Evolutionary conservation across 495 filamentous ascomycete genomes (phyloP).

Genomic region (Aspergillus cristatus): DNA sequence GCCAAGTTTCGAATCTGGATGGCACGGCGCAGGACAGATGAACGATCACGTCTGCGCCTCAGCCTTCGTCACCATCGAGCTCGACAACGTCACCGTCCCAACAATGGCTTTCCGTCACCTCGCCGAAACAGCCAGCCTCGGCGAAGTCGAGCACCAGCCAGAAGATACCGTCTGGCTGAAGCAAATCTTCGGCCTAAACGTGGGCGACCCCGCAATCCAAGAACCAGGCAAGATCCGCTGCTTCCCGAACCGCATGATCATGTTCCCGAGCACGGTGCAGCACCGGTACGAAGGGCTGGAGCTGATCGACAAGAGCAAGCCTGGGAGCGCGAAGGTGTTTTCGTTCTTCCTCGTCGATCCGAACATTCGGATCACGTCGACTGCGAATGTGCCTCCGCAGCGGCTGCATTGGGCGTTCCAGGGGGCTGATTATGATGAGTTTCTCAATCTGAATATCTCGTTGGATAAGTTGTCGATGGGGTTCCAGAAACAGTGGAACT

Average conservation of each 20-base stretch:
- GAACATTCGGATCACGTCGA: slow-evolving; percentile 41
- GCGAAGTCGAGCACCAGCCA: slow-evolving; percentile 21
- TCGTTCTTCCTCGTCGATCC: slow-evolving; percentile 50
- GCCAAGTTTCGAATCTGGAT: slow-evolving; percentile 24
- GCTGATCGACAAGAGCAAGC: slow-evolving; percentile 39
- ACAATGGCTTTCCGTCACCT: slow-evolving; percentile 21
- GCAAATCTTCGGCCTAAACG: slow-evolving; percentile 26
- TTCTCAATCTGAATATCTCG: slow-evolving; percentile 2
- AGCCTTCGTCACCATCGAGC: slow-evolving; percentile 14
- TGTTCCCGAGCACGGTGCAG: slow-evolving; percentile 34
- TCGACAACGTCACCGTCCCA: slow-evolving; percentile 16
- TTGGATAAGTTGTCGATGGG: slow-evolving; percentile 21
- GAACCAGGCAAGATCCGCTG: slow-evolving; percentile 16
- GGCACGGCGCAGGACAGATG: slow-evolving; percentile 32
- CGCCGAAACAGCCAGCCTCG: slow-evolving; percentile 15
- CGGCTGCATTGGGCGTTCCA: slow-evolving; percentile 28
- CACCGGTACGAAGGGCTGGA: slow-evolving; percentile 36
- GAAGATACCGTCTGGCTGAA: slow-evolving; percentile 20
- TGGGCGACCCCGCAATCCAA: slow-evolving; percentile 24
- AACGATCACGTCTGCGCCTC: slow-evolving; percentile 36
- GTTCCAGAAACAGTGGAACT: slow-evolving; percentile 19
- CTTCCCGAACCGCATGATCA: slow-evolving; percentile 14
- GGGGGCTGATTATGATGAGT: slow-evolving; percentile 2
- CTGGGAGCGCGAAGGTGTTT: slow-evolving; percentile 38
- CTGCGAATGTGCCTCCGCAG: slow-evolving; percentile 49